Evolutionary conservation across 306 rosid genomes (phyloP).

Genomic region (Cicer yamashitae): DNA sequence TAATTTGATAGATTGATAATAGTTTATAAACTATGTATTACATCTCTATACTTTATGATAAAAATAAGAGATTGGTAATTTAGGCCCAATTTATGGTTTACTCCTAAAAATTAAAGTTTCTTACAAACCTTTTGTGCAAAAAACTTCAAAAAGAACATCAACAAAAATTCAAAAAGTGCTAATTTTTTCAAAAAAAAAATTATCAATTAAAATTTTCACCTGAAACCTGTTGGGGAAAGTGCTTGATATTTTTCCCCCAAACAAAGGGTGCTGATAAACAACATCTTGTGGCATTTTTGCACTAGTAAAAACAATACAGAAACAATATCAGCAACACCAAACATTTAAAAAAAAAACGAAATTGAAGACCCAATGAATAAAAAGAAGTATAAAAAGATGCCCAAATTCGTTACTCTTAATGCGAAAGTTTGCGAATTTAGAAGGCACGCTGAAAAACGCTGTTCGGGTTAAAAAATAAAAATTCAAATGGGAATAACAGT

Average conservation of each 20-base stretch:
- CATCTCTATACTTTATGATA: too few relatives aligned
- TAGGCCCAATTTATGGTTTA: too few relatives aligned
- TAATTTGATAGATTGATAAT: too few relatives aligned
- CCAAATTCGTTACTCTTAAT: too few relatives aligned
- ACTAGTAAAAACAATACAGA: not conserved
- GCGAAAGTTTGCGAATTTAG: too few relatives aligned
- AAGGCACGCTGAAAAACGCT: too few relatives aligned
- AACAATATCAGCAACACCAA: not conserved
- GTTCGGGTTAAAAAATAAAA: not conserved
- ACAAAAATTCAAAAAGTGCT: not conserved
- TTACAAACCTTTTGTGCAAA: not conserved
- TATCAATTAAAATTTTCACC: slow-evolving; percentile 50
- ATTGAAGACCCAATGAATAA: too few relatives aligned
- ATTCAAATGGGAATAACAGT: not conserved
- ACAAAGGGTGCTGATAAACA: slow-evolving; percentile 57
- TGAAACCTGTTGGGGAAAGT: slow-evolving; percentile 70
- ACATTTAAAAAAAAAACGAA: not conserved
- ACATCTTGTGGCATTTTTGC: slow-evolving; percentile 59
- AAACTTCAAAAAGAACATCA: not conserved
- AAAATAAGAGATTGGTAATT: too few relatives aligned
- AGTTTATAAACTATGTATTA: too few relatives aligned
- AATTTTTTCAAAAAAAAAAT: too few relatives aligned
- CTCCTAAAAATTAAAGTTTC: not conserved
- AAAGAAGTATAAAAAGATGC: too few relatives aligned
- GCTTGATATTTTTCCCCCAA: slow-evolving; percentile 73